These are phyloP conservation scores for Chalciporus piperatus DNA, from an alignment of 768 basidiomycete species.

Conservation along the genomic window DNA sequence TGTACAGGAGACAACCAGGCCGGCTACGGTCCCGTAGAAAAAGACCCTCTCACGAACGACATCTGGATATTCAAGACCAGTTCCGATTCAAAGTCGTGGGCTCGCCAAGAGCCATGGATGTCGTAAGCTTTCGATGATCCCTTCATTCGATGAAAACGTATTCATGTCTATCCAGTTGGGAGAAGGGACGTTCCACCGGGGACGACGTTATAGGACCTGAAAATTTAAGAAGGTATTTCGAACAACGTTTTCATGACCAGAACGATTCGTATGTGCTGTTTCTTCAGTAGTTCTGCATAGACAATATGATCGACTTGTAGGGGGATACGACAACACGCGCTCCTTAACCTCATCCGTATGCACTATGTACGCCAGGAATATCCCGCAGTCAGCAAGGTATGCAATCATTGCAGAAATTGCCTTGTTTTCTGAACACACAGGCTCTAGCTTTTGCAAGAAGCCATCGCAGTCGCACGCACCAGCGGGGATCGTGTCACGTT, in stretches of 20 bases:
- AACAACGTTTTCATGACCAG: conserved; percentile 78
- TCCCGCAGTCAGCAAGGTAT: conserved; percentile 65
- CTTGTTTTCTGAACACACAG: conserved; percentile 1
- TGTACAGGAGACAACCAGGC: conserved; percentile 43
- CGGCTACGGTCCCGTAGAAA: conserved; percentile 48
- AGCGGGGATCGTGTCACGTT: conserved; percentile 68
- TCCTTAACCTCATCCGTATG: conserved; percentile 74
- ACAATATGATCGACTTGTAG: conserved; percentile 35
- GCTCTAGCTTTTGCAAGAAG: conserved; percentile 66
- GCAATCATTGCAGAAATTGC: conserved; percentile 2
- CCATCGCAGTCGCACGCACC: conserved; percentile 72
- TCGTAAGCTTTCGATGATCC: conserved; percentile 39
- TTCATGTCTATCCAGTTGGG: conserved; percentile 48
- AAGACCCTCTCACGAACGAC: conserved; percentile 53
- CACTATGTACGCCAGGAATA: conserved; percentile 71
- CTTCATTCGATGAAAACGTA: background rate
- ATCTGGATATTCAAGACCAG: conserved; percentile 56
- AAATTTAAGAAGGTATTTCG: conserved; percentile 74
- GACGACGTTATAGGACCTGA: conserved; percentile 71
- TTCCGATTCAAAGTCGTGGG: conserved; percentile 64
- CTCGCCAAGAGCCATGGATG: conserved; percentile 57
- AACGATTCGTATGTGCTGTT: conserved; percentile 67
- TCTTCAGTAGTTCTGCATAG: background rate
- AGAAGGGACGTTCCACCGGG: conserved; percentile 59
- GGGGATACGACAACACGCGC: conserved; percentile 74